Evolutionary conservation across 2,329 filamentous ascomycete genomes (phyloP).

Genomic region (Daldinia sp.): DNA sequence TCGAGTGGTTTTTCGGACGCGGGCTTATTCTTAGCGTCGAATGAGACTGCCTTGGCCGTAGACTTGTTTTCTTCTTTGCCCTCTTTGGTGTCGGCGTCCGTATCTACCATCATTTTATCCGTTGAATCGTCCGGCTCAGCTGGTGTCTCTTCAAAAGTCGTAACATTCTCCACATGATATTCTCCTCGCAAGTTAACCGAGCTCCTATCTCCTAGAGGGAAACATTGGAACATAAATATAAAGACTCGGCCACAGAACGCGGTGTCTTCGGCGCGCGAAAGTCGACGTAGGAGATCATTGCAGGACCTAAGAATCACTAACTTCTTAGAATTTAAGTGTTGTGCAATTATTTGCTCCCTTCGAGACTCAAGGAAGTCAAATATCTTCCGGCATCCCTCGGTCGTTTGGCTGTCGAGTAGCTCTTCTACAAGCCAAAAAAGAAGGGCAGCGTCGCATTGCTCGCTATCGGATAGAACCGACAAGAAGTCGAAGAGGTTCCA

Average conservation of each 20-base stretch:
- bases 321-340: conserved; percentile 84
- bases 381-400: conserved; percentile 87
- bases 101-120: conserved; percentile 77
- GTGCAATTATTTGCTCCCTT: conserved; percentile 85
- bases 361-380: conserved; percentile 97
- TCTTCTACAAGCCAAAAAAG: conserved; percentile 94
- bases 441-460: conserved; percentile 81
- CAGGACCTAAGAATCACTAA: conserved; percentile 92
- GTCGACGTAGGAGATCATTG: conserved; percentile 91
- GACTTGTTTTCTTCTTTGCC: conserved; percentile 50
- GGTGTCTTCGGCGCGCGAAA: conserved; percentile 96
- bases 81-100: conserved; percentile 56
- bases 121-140: conserved; percentile 52
- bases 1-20: conserved; percentile 67
- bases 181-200: conserved; percentile 96
- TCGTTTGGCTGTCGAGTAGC: conserved; percentile 94
- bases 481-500: conserved; percentile 96
- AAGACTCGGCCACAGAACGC: conserved; percentile 98
- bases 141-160: conserved; percentile 76
- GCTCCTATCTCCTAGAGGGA: conserved; percentile 94
- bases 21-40: conserved; percentile 58
- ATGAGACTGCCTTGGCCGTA: conserved; percentile 59
- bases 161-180: conserved; percentile 95
- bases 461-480: conserved; percentile 86
- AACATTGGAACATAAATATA: conserved; percentile 98